A percentile compares a stretch with the other conserved stretches of the same genome.
These are phyloP conservation scores for Penicillium aurantiogriseum DNA, from an alignment of 2,329 filamentous ascomycete species.

Conservation along the genomic window DNA sequence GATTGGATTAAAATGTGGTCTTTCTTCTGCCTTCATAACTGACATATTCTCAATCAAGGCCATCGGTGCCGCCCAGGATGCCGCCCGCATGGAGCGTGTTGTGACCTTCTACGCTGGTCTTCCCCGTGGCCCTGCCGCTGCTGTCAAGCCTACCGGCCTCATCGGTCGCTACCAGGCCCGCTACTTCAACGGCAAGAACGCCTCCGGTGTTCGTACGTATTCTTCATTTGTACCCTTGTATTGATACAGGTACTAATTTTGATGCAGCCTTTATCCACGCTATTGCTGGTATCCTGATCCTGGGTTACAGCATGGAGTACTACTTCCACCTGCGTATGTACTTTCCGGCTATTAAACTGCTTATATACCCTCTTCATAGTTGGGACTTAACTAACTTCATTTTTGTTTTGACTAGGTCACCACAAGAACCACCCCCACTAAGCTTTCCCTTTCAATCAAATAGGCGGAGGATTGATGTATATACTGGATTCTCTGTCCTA, in stretches of 20 bases:
- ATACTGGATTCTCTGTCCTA: slow-evolving; percentile 38
- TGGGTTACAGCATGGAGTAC: slow-evolving; percentile 98
- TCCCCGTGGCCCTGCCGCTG: slow-evolving; percentile 84
- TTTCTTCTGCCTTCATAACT: slow-evolving; percentile 25
- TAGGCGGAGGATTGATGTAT: slow-evolving; percentile 39
- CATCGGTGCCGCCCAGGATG: slow-evolving; percentile 92
- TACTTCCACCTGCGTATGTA: slow-evolving; percentile 98
- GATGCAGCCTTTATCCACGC: slow-evolving; percentile 78
- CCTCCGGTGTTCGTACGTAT: slow-evolving; percentile 79
- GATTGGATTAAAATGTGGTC: slow-evolving; percentile 10
- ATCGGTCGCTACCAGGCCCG: slow-evolving; percentile 79
- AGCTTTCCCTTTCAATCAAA: slow-evolving; percentile 30
- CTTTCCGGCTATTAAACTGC: neutral
- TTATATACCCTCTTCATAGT: neutral
- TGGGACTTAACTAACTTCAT: slow-evolving; percentile 9
- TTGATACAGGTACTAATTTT: slow-evolving; percentile 13
- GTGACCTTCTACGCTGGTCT: slow-evolving; percentile 99
- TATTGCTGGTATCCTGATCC: slow-evolving; percentile 70
- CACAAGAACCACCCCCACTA: slow-evolving; percentile 99
- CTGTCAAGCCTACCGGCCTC: slow-evolving; percentile 76
- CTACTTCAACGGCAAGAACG: slow-evolving; percentile 89
- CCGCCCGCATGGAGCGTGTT: slow-evolving; percentile 94
- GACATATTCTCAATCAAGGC: slow-evolving; percentile 64
- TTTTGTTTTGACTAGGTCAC: slow-evolving; percentile 65
- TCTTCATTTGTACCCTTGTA: neutral